Evolutionary conservation across 306 rosid species (phyloP), one percentile per base, ranked within the genome.

Genomic region (Quercus agrifolia): DNA sequence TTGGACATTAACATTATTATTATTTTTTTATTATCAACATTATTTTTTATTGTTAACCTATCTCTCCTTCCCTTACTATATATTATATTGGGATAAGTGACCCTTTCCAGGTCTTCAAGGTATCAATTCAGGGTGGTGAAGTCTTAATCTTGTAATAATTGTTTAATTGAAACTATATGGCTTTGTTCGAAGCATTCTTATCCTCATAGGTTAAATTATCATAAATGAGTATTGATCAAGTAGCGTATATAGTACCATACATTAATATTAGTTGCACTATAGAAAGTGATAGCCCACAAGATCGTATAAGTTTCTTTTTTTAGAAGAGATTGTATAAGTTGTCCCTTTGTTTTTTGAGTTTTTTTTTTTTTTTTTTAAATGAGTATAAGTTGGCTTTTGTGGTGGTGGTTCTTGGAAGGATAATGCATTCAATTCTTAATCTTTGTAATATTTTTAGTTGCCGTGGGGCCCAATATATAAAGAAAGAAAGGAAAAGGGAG

Each of bases 351-450:
- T 8, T 41, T 38, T 41, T 41, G 0, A 38, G 44, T 0, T 7
- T 38, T 7, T 8, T 41, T 2, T 38, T 38, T 5, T 33, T 35
- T 35, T 31, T 31, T 4, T 31, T 31, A 0, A 4, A 31, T 1
- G 35, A 31, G 35, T 6, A 41, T 41, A 41, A 41, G 46, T 41
- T 41, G 80, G 81, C 76, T 78, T 73, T 82, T 55, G 85, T 79
- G 83, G 87, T 76, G 83, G 81, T 76, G 84, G 83, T 82, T 77
- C 61, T 13, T n/a, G 63, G 62, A 81, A 49, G 84, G 85, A 76
- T 78, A 25, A 82, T 78, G 62, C 64, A 56, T 71, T 49, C 23
- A 19, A 35, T 19, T n/a, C 17, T 8, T 35, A 33, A 46, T 33
- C 17, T 5, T 25, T 18, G 3, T 31, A 33, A 1, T 8, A 7